Evolutionary conservation across 805 yeast genomes (phyloP).

Genomic region (Scheffersomyces stipitis): DNA sequence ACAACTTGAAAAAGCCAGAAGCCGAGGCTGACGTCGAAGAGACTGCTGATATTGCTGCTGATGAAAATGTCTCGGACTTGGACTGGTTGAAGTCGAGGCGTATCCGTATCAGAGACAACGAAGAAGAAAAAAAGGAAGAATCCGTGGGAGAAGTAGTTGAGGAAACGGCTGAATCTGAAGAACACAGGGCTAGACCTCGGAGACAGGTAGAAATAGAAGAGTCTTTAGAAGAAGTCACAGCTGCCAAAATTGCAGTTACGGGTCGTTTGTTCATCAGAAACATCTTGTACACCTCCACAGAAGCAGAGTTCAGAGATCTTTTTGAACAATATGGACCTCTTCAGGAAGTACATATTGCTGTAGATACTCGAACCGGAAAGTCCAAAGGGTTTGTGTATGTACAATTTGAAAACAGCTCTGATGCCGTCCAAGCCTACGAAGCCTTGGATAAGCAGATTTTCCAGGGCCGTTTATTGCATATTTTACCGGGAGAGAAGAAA

Average conservation of each 20-base stretch:
- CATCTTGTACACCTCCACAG: slow-evolving; percentile 74
- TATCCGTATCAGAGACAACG: slow-evolving; percentile 56
- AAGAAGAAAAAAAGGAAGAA: slow-evolving; percentile 16
- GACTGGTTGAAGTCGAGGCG: slow-evolving; percentile 86
- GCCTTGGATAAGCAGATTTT: slow-evolving; percentile 82
- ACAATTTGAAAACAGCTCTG: slow-evolving; percentile 62
- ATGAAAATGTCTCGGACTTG: slow-evolving; percentile 64
- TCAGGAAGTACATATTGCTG: slow-evolving; percentile 89
- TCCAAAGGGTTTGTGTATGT: slow-evolving; percentile 93
- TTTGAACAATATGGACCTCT: slow-evolving; percentile 69
- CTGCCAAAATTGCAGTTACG: slow-evolving; percentile 57
- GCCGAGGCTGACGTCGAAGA: slow-evolving; percentile 21
- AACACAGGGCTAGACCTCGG: slow-evolving; percentile 1
- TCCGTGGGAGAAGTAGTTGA: not conserved
- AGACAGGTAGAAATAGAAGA: slow-evolving; percentile 12
- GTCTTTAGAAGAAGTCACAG: slow-evolving; percentile 47
- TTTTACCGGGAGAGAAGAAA: slow-evolving; percentile 80
- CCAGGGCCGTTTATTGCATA: slow-evolving; percentile 91
- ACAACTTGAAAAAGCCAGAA: slow-evolving; percentile 16
- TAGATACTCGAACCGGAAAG: slow-evolving; percentile 85
- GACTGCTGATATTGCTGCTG: slow-evolving; percentile 35
- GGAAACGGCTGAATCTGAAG: not conserved
- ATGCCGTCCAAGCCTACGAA: slow-evolving; percentile 75
- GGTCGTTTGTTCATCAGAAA: slow-evolving; percentile 89
- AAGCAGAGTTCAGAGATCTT: slow-evolving; percentile 68